These are phyloP conservation scores for Panus rudis DNA, from an alignment of 768 basidiomycete species.

Conservation along the genomic window DNA sequence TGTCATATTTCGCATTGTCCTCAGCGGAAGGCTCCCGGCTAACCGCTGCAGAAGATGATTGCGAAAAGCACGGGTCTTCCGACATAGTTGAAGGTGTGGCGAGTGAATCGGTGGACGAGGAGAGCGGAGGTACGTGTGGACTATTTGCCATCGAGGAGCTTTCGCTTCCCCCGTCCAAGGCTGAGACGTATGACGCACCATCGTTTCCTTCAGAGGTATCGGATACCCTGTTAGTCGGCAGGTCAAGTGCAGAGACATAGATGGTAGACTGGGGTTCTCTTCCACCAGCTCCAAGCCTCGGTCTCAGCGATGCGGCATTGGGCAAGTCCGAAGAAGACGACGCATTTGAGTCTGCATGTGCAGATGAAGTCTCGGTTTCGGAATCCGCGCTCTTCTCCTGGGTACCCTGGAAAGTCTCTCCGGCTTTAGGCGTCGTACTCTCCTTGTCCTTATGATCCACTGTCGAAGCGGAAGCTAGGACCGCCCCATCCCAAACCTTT, in stretches of 20 bases:
- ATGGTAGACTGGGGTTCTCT: too few relatives aligned
- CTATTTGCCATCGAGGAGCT: conserved; percentile 24
- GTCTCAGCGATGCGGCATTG: too few relatives aligned
- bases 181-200: conserved; percentile 19
- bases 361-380: too few relatives aligned
- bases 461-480: neutral
- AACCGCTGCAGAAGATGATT: conserved; percentile 6
- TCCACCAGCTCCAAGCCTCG: too few relatives aligned
- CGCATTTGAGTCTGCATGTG: too few relatives aligned
- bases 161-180: conserved; percentile 27
- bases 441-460: conserved; percentile 1
- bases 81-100: conserved; percentile 49
- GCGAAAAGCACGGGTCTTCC: conserved; percentile 26
- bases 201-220: conserved; percentile 18
- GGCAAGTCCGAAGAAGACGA: too few relatives aligned
- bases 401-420: too few relatives aligned
- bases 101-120: conserved; percentile 52
- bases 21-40: neutral
- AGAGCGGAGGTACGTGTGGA: conserved; percentile 40
- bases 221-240: too few relatives aligned
- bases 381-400: too few relatives aligned
- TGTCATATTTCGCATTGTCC: neutral
- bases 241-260: too few relatives aligned
- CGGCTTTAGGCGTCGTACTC: neutral
- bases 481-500: conserved; percentile 48